Evolutionary conservation across 495 filamentous ascomycete genomes (phyloP).

Genomic region (Aspergillus mulundensis): DNA sequence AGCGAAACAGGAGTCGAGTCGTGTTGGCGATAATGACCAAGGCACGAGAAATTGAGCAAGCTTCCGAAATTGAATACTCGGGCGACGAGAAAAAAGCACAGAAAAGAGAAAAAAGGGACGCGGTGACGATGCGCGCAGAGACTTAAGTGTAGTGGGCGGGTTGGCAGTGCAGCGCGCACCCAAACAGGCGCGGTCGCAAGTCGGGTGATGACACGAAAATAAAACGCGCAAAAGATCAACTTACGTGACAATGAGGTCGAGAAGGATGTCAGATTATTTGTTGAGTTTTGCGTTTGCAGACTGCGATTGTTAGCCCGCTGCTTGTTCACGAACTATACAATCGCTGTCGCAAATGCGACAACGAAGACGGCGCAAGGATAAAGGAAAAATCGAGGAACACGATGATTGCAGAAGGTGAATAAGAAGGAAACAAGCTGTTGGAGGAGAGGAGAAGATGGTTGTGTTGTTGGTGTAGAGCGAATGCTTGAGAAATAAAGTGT

Average conservation of each 20-base stretch:
- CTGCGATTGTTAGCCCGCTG: slow-evolving; percentile 15
- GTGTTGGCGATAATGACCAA: neutral
- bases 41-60: neutral
- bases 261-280: slow-evolving; percentile 10
- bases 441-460: slow-evolving; percentile 19
- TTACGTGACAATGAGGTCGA: slow-evolving; percentile 13
- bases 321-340: slow-evolving; percentile 20
- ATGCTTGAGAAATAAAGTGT: slow-evolving; percentile 20
- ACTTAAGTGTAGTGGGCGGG: slow-evolving; percentile 14
- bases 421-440: slow-evolving; percentile 17
- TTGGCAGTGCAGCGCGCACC: slow-evolving; percentile 15
- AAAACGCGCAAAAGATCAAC: slow-evolving; percentile 20
- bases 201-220: slow-evolving; percentile 17
- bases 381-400: slow-evolving; percentile 24
- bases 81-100: slow-evolving; percentile 6
- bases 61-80: slow-evolving; percentile 6
- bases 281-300: slow-evolving; percentile 11
- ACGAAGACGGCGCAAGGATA: slow-evolving; percentile 23
- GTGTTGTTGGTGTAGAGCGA: slow-evolving; percentile 33
- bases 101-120: slow-evolving; percentile 15
- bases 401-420: slow-evolving; percentile 16
- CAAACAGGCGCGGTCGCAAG: slow-evolving; percentile 26
- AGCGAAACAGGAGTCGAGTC: slow-evolving; percentile 1
- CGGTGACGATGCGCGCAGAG: slow-evolving; percentile 13
- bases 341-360: slow-evolving; percentile 23